A percentile compares a stretch with the other conserved stretches of the same genome.
phyloP scores from a whole-genome alignment of 768 basidiomycete species.

The Vararia minispora region DNA sequence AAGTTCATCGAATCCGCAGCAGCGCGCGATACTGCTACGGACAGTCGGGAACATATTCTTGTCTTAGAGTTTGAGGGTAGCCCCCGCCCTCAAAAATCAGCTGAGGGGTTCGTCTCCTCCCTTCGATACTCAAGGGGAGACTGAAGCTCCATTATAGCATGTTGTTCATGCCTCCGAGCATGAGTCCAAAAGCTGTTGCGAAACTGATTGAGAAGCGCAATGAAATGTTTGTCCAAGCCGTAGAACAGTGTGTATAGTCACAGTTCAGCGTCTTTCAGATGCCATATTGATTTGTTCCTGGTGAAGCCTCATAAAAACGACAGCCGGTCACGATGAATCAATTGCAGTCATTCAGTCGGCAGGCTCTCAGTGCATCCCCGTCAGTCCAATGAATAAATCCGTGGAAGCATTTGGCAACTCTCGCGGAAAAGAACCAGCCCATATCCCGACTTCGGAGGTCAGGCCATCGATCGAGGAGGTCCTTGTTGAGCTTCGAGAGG shows the following conservation, averaged over 20 bases:
- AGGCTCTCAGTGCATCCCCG: conserved; percentile 59
- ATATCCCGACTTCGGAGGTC: conserved; percentile 31
- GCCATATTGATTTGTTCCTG: neutral
- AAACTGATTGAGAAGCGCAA: conserved; percentile 11
- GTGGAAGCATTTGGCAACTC: conserved; percentile 8
- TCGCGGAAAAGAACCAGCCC: conserved; percentile 5
- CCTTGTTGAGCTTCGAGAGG: conserved; percentile 42
- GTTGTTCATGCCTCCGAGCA: conserved; percentile 4
- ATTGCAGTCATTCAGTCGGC: conserved; percentile 53
- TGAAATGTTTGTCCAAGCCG: conserved; percentile 27
- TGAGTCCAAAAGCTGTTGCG: conserved; percentile 8
- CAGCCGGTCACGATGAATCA: conserved; percentile 44
- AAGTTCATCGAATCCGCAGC: conserved; percentile 4
- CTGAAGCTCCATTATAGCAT: too few species aligned
- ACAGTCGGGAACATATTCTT: conserved; percentile 38
- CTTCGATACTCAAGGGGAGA: conserved; percentile 1
- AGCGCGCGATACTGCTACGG: conserved; percentile 17
- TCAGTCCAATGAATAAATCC: conserved; percentile 33
- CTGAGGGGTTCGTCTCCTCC: conserved; percentile 17
- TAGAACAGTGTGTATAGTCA: conserved; percentile 34
- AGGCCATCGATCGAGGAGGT: conserved; percentile 49
- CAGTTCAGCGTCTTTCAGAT: conserved; percentile 24
- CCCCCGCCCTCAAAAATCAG: conserved; percentile 23
- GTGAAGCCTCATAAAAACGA: conserved; percentile 47
- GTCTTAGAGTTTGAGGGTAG: conserved; percentile 41